These are phyloP conservation scores for Xylaria sp. DNA, from an alignment of 2,329 filamentous ascomycete species.

Conservation along the genomic window DNA sequence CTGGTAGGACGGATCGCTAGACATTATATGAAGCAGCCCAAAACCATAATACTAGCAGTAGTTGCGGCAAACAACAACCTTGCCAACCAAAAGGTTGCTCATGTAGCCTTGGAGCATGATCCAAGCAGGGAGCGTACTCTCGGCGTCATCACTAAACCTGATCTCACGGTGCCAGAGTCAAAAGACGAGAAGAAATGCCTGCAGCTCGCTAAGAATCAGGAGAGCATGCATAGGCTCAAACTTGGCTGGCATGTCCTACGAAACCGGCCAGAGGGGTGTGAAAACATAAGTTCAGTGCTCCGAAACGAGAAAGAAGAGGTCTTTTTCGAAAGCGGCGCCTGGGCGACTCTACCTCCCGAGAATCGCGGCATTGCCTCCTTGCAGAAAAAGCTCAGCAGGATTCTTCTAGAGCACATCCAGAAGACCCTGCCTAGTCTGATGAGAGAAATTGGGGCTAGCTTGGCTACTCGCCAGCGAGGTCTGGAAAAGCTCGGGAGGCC, in stretches of 20 bases:
- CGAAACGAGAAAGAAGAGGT: not conserved
- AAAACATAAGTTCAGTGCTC: not conserved
- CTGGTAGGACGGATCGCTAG: slow-evolving; percentile 53
- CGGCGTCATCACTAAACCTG: not conserved
- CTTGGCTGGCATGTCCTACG: slow-evolving; percentile 5
- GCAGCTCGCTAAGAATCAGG: not conserved
- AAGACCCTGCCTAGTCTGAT: not conserved
- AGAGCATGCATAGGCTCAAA: not conserved
- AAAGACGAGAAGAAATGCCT: not conserved
- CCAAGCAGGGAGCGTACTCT: not conserved
- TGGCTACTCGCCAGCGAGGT: not conserved
- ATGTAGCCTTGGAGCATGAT: not conserved
- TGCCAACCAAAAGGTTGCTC: slow-evolving; percentile 38
- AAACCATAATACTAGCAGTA: slow-evolving; percentile 65
- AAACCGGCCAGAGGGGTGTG: not conserved
- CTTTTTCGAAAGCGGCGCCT: not conserved
- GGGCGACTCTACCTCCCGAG: not conserved
- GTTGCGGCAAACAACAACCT: slow-evolving; percentile 60
- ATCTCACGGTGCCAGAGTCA: not conserved
- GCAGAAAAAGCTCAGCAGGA: not conserved
- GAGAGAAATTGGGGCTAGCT: not conserved
- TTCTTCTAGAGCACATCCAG: not conserved
- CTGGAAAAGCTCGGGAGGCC: not conserved
- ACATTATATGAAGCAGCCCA: slow-evolving; percentile 58
- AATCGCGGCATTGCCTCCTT: not conserved